These are phyloP conservation scores for Lactarius tabidus DNA, from an alignment of 768 basidiomycete genomes.

Conservation along the genomic window DNA sequence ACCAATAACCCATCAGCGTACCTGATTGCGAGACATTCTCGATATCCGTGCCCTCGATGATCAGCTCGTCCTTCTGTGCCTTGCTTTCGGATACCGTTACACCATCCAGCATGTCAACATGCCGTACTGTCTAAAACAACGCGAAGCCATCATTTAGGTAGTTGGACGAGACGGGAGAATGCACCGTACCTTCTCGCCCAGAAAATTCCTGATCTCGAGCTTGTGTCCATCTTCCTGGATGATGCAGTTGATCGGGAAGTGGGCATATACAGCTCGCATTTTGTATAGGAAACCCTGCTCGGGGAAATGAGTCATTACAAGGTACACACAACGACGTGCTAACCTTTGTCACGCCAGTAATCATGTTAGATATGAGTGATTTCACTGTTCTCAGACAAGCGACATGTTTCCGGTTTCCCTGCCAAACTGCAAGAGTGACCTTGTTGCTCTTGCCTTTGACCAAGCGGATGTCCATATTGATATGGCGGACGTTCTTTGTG, in stretches of 20 bases:
- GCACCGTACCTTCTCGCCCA: conserved; percentile 81
- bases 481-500: conserved; percentile 88
- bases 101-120: conserved; percentile 88
- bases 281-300: conserved; percentile 96
- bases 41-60: conserved; percentile 92
- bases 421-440: conserved; percentile 94
- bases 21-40: conserved; percentile 97
- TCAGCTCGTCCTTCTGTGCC: conserved; percentile 91
- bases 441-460: conserved; percentile 74
- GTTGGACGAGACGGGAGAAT: background rate
- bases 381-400: conserved; percentile 96
- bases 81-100: conserved; percentile 83
- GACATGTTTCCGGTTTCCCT: conserved; percentile 96
- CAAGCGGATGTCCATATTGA: conserved; percentile 89
- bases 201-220: conserved; percentile 91
- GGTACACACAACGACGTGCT: conserved; percentile 16
- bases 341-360: conserved; percentile 94
- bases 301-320: background rate
- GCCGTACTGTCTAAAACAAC: conserved; percentile 69
- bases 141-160: background rate
- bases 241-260: conserved; percentile 99
- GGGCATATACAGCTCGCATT: conserved; percentile 99
- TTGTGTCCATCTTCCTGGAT: conserved; percentile 69
- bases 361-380: conserved; percentile 95
- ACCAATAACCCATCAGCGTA: conserved; percentile 31